phyloP scores from a whole-genome alignment of 163 green algal species.

The Scenedesmus sp. region DNA sequence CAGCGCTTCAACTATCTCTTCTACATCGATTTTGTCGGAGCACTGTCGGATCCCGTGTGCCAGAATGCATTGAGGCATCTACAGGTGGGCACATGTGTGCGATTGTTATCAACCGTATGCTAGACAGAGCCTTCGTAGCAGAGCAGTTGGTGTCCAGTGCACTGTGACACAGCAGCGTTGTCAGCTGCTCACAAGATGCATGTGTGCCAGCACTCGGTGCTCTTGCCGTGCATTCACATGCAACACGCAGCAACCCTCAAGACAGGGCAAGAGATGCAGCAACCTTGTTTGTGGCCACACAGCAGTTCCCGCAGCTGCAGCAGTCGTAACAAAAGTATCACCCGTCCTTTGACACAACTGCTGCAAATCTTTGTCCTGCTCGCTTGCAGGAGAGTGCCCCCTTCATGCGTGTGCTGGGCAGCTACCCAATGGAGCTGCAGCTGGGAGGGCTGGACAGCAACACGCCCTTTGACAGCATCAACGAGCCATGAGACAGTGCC shows the following conservation, averaged over 20 bases:
- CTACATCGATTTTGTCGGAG: conserved; percentile 97
- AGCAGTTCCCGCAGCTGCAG: background rate
- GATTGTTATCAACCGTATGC: too few species aligned
- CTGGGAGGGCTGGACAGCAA: conserved; percentile 57
- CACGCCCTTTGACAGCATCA: conserved; percentile 46
- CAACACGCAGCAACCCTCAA: background rate
- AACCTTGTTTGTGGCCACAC: too few species aligned
- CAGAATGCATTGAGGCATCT: conserved; percentile 97
- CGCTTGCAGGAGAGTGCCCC: conserved; percentile 81
- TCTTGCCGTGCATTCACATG: too few species aligned
- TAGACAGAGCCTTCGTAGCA: background rate
- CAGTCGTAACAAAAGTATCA: background rate
- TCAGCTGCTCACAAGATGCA: too few species aligned
- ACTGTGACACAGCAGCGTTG: background rate
- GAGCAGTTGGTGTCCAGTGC: background rate
- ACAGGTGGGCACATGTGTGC: conserved; percentile 50
- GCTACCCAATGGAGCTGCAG: conserved; percentile 81
- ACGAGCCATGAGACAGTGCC: background rate
- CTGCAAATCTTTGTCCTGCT: background rate
- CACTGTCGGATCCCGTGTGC: conserved; percentile 83
- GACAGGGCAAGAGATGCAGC: background rate
- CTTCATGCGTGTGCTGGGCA: conserved; percentile 87
- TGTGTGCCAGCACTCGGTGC: too few species aligned
- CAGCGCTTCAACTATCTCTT: conserved; percentile 98
- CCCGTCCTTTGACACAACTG: background rate